A percentile compares a stretch with the other conserved stretches of the same genome.
Conservation (phyloP, 164 flowering plant species). For the Protea cynaroides region DNA sequence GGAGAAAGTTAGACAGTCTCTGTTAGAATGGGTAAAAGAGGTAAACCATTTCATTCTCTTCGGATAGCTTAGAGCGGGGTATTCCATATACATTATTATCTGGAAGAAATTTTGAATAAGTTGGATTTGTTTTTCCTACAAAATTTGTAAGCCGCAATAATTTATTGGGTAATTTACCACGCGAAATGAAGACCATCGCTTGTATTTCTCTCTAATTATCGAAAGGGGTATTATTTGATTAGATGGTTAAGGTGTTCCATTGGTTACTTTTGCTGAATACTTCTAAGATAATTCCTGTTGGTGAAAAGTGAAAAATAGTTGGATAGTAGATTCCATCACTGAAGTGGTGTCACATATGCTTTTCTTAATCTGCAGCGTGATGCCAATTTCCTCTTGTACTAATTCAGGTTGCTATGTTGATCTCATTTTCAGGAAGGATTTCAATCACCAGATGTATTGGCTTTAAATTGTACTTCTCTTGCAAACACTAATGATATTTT, state of each 20-base stretch:
- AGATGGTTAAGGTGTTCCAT: no score
- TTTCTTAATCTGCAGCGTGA: background rate
- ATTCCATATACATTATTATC: background rate
- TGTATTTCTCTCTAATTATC: no score
- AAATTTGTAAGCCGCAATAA: no score
- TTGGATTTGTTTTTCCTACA: no score
- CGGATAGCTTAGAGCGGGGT: background rate
- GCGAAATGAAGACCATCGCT: no score
- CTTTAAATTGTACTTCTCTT: conserved; percentile 71
- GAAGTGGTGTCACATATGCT: background rate
- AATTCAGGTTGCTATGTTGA: background rate
- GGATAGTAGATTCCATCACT: background rate
- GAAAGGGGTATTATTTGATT: no score
- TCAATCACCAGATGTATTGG: conserved; percentile 49
- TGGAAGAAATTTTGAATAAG: background rate
- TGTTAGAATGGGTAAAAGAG: conserved; percentile 60
- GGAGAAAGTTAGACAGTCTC: conserved; percentile 59
- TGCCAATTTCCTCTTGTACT: background rate
- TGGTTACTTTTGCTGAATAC: no score
- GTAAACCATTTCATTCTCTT: conserved; percentile 23
- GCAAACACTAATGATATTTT: conserved; percentile 63
- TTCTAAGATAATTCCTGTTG: no score
- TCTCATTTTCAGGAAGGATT: conserved; percentile 42
- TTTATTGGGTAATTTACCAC: no score
- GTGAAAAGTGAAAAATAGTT: no score